Conservation (phyloP, 2,329 filamentous ascomycete genomes). For the Colletotrichum tamarilloi region DNA sequence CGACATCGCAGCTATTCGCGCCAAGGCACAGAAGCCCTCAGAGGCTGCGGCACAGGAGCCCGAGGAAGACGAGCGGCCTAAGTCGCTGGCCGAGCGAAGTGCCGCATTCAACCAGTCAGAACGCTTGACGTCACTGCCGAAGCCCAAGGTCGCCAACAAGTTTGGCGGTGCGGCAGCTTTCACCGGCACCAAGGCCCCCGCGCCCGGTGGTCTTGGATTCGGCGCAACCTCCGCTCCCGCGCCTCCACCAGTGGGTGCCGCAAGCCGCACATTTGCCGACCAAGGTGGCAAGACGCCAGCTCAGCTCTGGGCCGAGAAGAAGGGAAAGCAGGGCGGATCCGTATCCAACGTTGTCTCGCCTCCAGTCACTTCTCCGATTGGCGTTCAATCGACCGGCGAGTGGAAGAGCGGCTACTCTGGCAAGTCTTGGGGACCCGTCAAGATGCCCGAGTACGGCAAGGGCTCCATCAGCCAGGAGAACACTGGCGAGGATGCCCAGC, state of each 20-base stretch:
- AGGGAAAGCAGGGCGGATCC: slow-evolving; percentile 79
- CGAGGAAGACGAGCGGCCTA: slow-evolving; percentile 49
- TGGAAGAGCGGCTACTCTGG: slow-evolving; percentile 95
- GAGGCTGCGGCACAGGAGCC: slow-evolving; percentile 45
- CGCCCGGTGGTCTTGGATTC: slow-evolving; percentile 76
- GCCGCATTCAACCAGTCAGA: slow-evolving; percentile 80
- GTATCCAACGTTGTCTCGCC: slow-evolving; percentile 54
- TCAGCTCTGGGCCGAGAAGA: slow-evolving; percentile 97
- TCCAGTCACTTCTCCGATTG: slow-evolving; percentile 63
- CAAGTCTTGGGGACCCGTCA: slow-evolving; percentile 89
- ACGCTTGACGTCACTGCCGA: slow-evolving; percentile 87
- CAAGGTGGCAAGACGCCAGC: slow-evolving; percentile 96
- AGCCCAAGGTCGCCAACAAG: slow-evolving; percentile 93
- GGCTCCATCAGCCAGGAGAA: slow-evolving; percentile 67
- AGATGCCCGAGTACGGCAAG: slow-evolving; percentile 77
- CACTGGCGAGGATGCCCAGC: slow-evolving; percentile 64
- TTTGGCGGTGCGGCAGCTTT: slow-evolving; percentile 80
- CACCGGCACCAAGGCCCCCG: slow-evolving; percentile 88
- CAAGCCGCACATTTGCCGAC: slow-evolving; percentile 94
- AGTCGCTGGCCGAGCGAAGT: slow-evolving; percentile 79
- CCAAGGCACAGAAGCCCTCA: slow-evolving; percentile 77
- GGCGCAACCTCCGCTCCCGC: slow-evolving; percentile 70
- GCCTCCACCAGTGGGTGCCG: slow-evolving; percentile 74
- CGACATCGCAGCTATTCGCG: slow-evolving; percentile 93
- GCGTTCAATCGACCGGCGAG: slow-evolving; percentile 79